Percentiles rank a stretch among this genome's conserved stretches.
phyloP scores from a whole-genome alignment of 306 rosid species.

The Vigna radiata region DNA sequence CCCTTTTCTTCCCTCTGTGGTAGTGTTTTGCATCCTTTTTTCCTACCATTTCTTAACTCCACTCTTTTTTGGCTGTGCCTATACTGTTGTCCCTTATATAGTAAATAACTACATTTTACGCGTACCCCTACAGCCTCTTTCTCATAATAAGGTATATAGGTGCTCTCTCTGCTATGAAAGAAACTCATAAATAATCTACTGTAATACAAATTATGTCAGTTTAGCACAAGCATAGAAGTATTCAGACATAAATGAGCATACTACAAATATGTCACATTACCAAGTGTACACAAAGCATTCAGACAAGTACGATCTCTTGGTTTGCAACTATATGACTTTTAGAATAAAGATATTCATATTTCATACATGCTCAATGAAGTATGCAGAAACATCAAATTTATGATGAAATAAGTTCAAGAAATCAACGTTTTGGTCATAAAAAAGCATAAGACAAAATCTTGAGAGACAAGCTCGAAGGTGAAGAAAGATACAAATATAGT shows the following conservation, averaged over 20 bases:
- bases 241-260: slow-evolving; percentile 1
- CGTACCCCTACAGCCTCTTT: neutral
- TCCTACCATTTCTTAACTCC: neutral
- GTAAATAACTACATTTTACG: neutral
- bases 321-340: neutral
- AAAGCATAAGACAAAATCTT: neutral
- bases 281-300: neutral
- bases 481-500: slow-evolving; percentile 42
- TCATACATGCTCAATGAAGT: slow-evolving; percentile 15
- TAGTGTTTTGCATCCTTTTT: neutral
- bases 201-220: neutral
- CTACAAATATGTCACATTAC: neutral
- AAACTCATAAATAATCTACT: neutral
- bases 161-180: neutral
- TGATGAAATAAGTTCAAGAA: slow-evolving; percentile 35
- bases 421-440: slow-evolving; percentile 11
- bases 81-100: neutral
- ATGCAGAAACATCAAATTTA: slow-evolving; percentile 23
- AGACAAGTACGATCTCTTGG: slow-evolving; percentile 12
- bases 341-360: slow-evolving; percentile 7
- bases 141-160: neutral
- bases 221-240: slow-evolving; percentile 2
- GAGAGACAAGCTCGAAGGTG: slow-evolving; percentile 17
- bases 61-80: neutral
- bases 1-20: neutral